Percentiles rank a stretch among this genome's conserved stretches.
Evolutionary conservation across 441 rosid genomes (phyloP).

Genomic region (Rhodomyrtus psidioides): DNA sequence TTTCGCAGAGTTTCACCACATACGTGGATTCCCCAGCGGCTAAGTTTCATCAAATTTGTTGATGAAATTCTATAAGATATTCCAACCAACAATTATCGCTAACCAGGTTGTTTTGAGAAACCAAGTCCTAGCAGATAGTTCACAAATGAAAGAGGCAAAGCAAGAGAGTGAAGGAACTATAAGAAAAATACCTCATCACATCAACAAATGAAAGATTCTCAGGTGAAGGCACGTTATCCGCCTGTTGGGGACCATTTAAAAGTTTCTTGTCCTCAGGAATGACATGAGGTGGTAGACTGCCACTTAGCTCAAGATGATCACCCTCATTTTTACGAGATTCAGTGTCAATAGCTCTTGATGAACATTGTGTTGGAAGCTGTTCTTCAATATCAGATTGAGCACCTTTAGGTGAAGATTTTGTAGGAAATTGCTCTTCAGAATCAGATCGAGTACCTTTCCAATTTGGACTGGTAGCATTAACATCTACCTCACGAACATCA

Average conservation of each 20-base stretch:
- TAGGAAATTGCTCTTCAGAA: constrained; percentile 1
- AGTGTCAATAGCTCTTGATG: constrained; percentile 28
- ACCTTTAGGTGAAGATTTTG: background rate
- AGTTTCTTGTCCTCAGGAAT: constrained; percentile 38
- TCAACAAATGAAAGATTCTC: constrained; percentile 37
- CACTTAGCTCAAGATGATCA: constrained; percentile 37
- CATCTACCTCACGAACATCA: constrained; percentile 74
- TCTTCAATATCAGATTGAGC: constrained; percentile 19
- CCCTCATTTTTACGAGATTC: constrained; percentile 38
- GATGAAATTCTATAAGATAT: background rate
- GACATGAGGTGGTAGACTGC: constrained; percentile 33
- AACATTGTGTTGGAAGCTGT: constrained; percentile 27
- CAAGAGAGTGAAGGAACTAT: background rate
- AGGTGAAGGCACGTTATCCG: constrained; percentile 45
- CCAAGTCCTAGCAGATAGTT: background rate
- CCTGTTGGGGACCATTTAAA: constrained; percentile 63
- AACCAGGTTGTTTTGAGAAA: background rate
- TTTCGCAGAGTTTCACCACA: background rate
- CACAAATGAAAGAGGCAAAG: background rate
- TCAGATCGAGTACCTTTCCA: constrained; percentile 41
- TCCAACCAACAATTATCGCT: background rate
- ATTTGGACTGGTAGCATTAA: constrained; percentile 38
- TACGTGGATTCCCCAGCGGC: background rate
- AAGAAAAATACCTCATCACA: constrained; percentile 56
- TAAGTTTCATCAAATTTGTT: background rate